Evolutionary conservation across 202 grass and related monocot genomes (phyloP), one percentile per base, ranked within the genome.

Genomic region (Bolboschoenoplectus hybrid): DNA sequence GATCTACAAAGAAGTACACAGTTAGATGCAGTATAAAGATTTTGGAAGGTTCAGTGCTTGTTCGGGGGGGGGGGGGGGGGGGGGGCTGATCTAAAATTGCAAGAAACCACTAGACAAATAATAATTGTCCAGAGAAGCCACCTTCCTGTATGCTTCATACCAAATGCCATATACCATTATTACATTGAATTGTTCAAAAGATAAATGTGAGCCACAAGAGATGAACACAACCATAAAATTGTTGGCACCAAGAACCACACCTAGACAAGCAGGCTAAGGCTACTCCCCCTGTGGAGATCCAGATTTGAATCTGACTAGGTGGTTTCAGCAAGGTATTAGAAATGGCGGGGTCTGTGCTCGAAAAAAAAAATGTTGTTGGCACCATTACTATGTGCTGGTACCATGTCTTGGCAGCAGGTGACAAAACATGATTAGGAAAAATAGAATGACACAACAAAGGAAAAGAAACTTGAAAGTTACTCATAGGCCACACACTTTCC

Each of bases 1-100:
- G 34, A 97, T 81, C 93, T 99, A 79, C 67, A 91, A 90, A 62
- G 51, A 63, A 67, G 75, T 60, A 60, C 9, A 41, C 36, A 60
- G 75, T 80, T 41, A 80, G 36, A 58, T 80, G 14, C 36, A 60
- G 53, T 32, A 74, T 17, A 73, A 72, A 7, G 43, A 40, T 80
- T 79, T 80, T 16, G 60, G 53, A 20, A 78, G 47, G 16, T 77
- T 50, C 32, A 51, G 7, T 32, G 8, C 20, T 50, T 74, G 19
- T 74, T 44, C 3, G 45, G 9, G 46, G 46, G 0, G 11, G 9
- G 19, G 8, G 7, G 46, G 12, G 16, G 19, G 8, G 7, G 46
- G 12, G 16, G 19, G 4, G 1, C 72, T 20, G 51, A 80, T 43
- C 14, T 43, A 60, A 41, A 60, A 9, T 10, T 58, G 52, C 35